These are phyloP conservation scores for Mortierella sp. DNA, from an alignment of 371 early-diverging fungal species.

Conservation along the genomic window DNA sequence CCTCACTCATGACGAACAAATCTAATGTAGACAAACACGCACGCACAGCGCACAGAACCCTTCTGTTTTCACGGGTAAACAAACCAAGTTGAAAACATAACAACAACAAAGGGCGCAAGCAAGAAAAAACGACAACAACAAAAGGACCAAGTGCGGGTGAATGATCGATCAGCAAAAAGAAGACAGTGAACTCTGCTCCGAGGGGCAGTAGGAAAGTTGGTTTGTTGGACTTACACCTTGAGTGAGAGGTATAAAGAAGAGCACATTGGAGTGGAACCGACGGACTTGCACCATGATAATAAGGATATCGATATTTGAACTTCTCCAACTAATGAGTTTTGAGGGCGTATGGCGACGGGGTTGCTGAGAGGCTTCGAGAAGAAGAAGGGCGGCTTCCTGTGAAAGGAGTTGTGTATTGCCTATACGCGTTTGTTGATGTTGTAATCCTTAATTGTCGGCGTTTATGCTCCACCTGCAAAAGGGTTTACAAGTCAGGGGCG, in stretches of 20 bases:
- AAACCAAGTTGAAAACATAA: not conserved
- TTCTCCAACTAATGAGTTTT: not conserved
- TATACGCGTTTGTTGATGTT: not conserved
- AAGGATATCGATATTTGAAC: not conserved
- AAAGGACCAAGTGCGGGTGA: not conserved
- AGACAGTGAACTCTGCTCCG: no score
- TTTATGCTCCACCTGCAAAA: not conserved
- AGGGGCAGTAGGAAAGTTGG: not conserved
- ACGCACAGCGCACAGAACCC: constrained; percentile 1
- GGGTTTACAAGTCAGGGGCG: not conserved
- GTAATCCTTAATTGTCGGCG: not conserved
- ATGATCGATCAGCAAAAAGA: not conserved
- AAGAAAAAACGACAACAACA: not conserved
- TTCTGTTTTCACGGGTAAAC: not conserved
- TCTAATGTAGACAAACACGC: not conserved
- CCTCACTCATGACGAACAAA: not conserved
- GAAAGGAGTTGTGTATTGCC: not conserved
- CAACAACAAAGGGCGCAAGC: not conserved
- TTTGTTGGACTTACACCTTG: constrained; percentile 44
- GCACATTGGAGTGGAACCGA: constrained; percentile 51
- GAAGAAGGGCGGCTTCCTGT: no score
- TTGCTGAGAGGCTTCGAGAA: no score
- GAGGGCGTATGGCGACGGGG: no score
- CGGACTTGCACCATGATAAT: constrained; percentile 36
- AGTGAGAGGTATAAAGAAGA: constrained; percentile 50